Evolutionary conservation across 2,329 filamentous ascomycete genomes (phyloP).

Genomic region (Aureobasidium melanogenum): DNA sequence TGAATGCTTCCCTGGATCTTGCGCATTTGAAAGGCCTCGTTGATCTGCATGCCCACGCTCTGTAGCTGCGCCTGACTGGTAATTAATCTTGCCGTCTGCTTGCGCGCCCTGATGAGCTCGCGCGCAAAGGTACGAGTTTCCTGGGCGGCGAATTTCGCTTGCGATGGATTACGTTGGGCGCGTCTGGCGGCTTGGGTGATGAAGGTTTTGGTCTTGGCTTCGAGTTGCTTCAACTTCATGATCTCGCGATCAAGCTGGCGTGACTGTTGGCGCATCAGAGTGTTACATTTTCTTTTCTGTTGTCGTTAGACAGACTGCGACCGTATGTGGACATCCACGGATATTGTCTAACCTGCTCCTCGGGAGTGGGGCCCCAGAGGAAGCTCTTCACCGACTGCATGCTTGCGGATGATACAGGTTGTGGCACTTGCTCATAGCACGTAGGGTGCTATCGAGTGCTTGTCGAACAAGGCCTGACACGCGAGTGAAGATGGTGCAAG

Average conservation of each 20-base stretch:
- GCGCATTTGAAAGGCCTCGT: constrained; percentile 87
- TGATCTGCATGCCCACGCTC: constrained; percentile 94
- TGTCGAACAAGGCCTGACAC: background rate
- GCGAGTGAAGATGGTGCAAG: background rate
- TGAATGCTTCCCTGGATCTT: constrained; percentile 92
- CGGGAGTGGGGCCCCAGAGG: constrained; percentile 86
- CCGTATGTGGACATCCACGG: background rate
- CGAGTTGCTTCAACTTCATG: constrained; percentile 63
- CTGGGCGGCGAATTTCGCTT: constrained; percentile 66
- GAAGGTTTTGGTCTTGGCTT: constrained; percentile 73
- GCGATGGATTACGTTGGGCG: constrained; percentile 68
- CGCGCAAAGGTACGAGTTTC: constrained; percentile 84
- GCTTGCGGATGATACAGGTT: constrained; percentile 13
- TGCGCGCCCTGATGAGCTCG: constrained; percentile 76
- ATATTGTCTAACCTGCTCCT: constrained; percentile 63
- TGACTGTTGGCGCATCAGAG: constrained; percentile 78
- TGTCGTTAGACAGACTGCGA: constrained; percentile 10
- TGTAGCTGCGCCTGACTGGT: constrained; percentile 88
- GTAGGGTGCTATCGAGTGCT: background rate
- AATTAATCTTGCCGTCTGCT: constrained; percentile 62
- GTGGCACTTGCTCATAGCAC: constrained; percentile 5
- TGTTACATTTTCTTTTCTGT: constrained; percentile 91
- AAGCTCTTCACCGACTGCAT: constrained; percentile 86
- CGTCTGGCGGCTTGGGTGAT: constrained; percentile 78
- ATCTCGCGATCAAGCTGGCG: constrained; percentile 96